phyloP scores from a whole-genome alignment of 257 asterid species.

The Penstemon barbatus region DNA sequence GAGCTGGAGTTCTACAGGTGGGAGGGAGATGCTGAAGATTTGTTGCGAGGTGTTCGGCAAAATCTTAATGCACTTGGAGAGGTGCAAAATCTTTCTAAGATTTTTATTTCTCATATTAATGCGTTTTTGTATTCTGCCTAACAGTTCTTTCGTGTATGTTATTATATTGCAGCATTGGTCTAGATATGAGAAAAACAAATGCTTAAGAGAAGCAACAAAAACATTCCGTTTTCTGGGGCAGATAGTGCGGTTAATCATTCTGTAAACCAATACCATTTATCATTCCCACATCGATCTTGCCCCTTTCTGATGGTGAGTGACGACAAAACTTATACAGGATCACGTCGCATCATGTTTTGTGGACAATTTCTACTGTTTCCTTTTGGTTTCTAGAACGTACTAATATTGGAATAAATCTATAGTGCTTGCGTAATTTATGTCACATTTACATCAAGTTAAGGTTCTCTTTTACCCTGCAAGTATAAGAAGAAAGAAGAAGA shows the following conservation, averaged over 20 bases:
- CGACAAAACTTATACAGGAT: conserved; percentile 1
- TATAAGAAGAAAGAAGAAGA: not conserved
- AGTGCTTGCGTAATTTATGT: not conserved
- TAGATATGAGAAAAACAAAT: conserved; percentile 75
- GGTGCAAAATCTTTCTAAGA: conserved; percentile 41
- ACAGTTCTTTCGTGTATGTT: not conserved
- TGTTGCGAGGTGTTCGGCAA: conserved; percentile 67
- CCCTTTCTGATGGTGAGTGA: conserved; percentile 26
- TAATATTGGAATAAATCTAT: not conserved
- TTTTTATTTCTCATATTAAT: not conserved
- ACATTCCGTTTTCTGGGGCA: conserved; percentile 84
- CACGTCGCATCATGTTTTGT: not conserved
- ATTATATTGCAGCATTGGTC: conserved; percentile 76
- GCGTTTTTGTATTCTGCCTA: conserved; percentile 2
- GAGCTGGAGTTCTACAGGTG: conserved; percentile 70
- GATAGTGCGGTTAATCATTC: conserved; percentile 74
- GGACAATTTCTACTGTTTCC: not conserved
- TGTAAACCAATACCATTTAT: conserved; percentile 32
- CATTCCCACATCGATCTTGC: conserved; percentile 4
- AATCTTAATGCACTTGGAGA: conserved; percentile 81
- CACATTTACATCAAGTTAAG: too few relatives aligned
- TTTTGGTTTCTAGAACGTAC: not conserved
- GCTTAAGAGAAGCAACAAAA: conserved; percentile 80
- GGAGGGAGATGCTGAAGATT: conserved; percentile 74
- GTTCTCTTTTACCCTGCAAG: too few relatives aligned